A percentile compares a stretch with the other conserved stretches of the same genome.
These are phyloP conservation scores for Atalantia buxifolia DNA, from an alignment of 345 rosid species.

Conservation along the genomic window DNA sequence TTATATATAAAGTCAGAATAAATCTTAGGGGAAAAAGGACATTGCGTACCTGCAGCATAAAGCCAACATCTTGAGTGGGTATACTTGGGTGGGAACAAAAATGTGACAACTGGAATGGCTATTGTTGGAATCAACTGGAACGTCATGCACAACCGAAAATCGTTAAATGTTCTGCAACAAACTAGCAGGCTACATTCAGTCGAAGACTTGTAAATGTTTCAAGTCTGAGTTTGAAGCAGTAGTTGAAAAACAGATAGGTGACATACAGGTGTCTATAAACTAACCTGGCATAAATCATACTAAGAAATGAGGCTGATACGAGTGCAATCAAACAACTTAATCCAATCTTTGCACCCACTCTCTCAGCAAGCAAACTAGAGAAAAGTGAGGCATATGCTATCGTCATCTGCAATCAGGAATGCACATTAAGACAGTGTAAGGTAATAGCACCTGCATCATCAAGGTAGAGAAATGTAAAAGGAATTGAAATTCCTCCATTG, in stretches of 20 bases:
- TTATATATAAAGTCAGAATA: too few relatives aligned
- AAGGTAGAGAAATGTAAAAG: neutral
- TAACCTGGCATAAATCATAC: constrained; percentile 68
- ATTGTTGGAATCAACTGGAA: constrained; percentile 78
- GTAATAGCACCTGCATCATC: neutral
- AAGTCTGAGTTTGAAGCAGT: neutral
- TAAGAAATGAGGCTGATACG: constrained; percentile 43
- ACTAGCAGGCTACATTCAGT: constrained; percentile 35
- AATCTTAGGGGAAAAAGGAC: neutral
- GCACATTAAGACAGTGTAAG: constrained; percentile 9
- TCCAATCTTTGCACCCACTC: constrained; percentile 64
- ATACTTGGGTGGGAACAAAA: constrained; percentile 66
- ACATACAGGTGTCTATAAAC: constrained; percentile 14
- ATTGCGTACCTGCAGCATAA: constrained; percentile 56
- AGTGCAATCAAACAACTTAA: constrained; percentile 54
- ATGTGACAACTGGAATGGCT: constrained; percentile 57
- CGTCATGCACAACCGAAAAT: constrained; percentile 83
- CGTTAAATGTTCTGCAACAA: constrained; percentile 92
- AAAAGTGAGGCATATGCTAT: constrained; percentile 77
- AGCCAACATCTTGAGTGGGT: constrained; percentile 80
- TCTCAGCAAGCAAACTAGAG: constrained; percentile 84
- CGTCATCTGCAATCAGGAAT: constrained; percentile 65
- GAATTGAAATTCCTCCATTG: neutral
- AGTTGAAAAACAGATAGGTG: neutral
- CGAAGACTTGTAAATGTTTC: constrained; percentile 12